phyloP scores from a whole-genome alignment of 257 asterid species.

The Gentiana straminea region DNA sequence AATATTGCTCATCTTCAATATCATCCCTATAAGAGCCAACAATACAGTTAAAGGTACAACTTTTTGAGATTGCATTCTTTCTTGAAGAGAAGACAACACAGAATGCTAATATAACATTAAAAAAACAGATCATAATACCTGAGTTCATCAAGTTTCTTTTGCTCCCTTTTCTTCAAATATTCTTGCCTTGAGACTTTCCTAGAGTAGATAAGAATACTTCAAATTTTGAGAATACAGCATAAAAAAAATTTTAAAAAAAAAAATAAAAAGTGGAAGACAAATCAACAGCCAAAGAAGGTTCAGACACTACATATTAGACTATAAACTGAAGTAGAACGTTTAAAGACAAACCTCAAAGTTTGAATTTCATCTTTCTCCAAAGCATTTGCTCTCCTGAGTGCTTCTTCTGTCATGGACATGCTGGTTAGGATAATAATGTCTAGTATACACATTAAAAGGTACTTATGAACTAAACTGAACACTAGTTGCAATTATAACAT shows the following conservation, averaged over 20 bases:
- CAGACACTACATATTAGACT: neutral
- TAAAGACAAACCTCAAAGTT: slow-evolving; percentile 48
- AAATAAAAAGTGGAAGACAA: neutral
- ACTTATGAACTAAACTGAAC: neutral
- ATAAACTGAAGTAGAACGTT: neutral
- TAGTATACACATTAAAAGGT: neutral
- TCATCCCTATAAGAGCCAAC: slow-evolving; percentile 51
- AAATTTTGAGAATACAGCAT: neutral
- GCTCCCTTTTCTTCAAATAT: slow-evolving; percentile 91
- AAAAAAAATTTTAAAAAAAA: neutral
- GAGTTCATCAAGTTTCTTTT: slow-evolving; percentile 79
- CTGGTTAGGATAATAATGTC: slow-evolving; percentile 2
- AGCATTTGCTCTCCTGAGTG: slow-evolving; percentile 65
- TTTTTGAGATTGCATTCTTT: too few species aligned
- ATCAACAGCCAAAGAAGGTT: neutral
- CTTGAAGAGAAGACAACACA: too few species aligned
- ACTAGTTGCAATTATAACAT: neutral
- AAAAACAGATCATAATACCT: slow-evolving; percentile 26
- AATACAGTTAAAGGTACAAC: slow-evolving; percentile 4
- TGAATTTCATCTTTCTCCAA: slow-evolving; percentile 61
- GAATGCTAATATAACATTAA: neutral
- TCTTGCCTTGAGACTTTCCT: slow-evolving; percentile 82
- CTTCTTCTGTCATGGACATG: slow-evolving; percentile 55
- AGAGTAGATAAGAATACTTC: slow-evolving; percentile 9
- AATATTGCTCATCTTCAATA: slow-evolving; percentile 80